phyloP scores from a whole-genome alignment of 2,329 filamentous ascomycete species.

The Aspergillus ochraceus region DNA sequence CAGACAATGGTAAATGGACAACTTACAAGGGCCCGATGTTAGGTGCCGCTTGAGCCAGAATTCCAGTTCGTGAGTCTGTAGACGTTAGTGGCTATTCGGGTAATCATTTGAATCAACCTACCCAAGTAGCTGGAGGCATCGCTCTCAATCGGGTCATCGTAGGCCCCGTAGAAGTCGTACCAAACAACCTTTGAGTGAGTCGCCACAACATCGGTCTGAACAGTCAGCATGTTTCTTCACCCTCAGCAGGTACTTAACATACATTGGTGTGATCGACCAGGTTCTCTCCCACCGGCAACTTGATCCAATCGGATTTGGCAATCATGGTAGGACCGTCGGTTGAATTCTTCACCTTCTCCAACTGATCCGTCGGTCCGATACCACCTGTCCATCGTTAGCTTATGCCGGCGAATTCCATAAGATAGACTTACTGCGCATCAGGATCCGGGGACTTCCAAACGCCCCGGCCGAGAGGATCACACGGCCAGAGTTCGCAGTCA shows the following conservation, averaged over 20 bases:
- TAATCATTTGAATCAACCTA: background rate
- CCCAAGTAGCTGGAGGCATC: slow-evolving; percentile 14
- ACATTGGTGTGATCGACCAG: slow-evolving; percentile 8
- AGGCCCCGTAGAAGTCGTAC: slow-evolving; percentile 13
- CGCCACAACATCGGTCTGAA: slow-evolving; percentile 13
- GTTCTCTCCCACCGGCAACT: slow-evolving; percentile 9
- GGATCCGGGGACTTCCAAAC: slow-evolving; percentile 6
- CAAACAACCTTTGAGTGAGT: slow-evolving; percentile 12
- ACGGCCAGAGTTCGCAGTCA: slow-evolving; percentile 1
- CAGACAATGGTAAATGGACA: background rate
- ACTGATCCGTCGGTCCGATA: slow-evolving; percentile 10
- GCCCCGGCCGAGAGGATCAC: slow-evolving; percentile 9
- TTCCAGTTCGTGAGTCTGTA: slow-evolving; percentile 11
- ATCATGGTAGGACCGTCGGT: slow-evolving; percentile 8
- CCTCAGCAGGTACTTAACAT: background rate
- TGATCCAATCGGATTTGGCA: slow-evolving; percentile 8
- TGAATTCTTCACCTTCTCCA: slow-evolving; percentile 10
- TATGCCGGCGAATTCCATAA: background rate
- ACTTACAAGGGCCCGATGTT: slow-evolving; percentile 18
- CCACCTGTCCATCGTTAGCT: slow-evolving; percentile 6
- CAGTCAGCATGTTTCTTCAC: background rate
- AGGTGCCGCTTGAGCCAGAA: slow-evolving; percentile 15
- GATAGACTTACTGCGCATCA: slow-evolving; percentile 10
- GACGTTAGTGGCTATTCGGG: background rate
- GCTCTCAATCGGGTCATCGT: slow-evolving; percentile 10